Evolutionary conservation across 805 yeast genomes (phyloP), one percentile per base, ranked within the genome.

Genomic region (Pichia deserticola): DNA sequence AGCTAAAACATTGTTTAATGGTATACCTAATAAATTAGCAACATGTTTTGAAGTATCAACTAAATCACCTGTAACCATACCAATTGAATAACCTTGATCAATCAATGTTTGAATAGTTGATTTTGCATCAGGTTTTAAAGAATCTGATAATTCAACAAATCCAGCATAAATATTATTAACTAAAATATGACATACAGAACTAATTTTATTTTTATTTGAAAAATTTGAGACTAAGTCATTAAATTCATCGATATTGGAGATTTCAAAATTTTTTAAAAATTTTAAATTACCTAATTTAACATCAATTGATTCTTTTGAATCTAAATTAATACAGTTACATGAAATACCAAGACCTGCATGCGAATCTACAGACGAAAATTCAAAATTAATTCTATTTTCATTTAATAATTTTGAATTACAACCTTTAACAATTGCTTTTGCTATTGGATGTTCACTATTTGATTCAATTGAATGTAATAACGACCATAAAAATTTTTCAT

Each of bases 11-110:
- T 84, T 80, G 3, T 73, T 69, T 11, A 66, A 59, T 0, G 83
- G 78, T 29, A 93, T 83, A 0, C 89, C 92, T 35, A 89, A 76
- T 45, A 77, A 75, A 9, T 61, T 57, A 0, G 93, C 96, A 40
- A 89, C 78, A 48, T 73, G 71, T 37, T 65, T 62, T 0, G 96
- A 93, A 3, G 86, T 79, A 28, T 68, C 68, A 6, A 62, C 63
- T 50, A 81, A 78, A 64, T 93, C 99, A 38, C 99, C 99, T 1
- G 96, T 89, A 3, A 93, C 86, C 79, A 93, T 81, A 7, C 89
- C 95, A 10, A 89, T 82, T 9, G 74, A 70, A 56, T 79, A 77
- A 0, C 84, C 83, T 42, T 71, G 67, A 1, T 61, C 56, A 45
- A 67, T 67, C 44, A 93, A 70, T 53, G 78, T 75, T 29, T 72